These are phyloP conservation scores for Strobilomyces confusus DNA, from an alignment of 768 basidiomycete species.

Conservation along the genomic window DNA sequence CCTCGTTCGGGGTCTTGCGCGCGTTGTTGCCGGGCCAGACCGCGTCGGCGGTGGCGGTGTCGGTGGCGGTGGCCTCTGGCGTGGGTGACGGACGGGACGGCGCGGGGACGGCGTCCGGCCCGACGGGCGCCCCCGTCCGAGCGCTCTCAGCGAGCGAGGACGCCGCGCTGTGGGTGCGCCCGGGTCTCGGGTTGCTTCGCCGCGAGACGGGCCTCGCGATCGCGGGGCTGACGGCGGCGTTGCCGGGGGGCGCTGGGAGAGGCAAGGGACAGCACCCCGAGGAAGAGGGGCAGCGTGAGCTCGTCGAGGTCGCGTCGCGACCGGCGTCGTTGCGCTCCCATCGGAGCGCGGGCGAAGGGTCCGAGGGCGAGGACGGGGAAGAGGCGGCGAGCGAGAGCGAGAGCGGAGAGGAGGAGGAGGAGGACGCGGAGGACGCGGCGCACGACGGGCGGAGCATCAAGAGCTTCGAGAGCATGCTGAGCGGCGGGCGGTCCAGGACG, in stretches of 20 bases:
- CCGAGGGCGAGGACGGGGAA: slow-evolving; percentile 7
- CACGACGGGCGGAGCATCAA: slow-evolving; percentile 71
- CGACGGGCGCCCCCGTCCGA: no score
- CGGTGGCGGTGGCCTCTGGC: no score
- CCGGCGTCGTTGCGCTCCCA: slow-evolving; percentile 46
- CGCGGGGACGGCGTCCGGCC: no score
- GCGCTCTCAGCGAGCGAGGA: no score
- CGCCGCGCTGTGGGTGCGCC: slow-evolving; percentile 27
- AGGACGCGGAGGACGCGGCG: slow-evolving; percentile 26
- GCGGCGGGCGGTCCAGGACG: slow-evolving; percentile 24
- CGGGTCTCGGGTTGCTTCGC: slow-evolving; percentile 64
- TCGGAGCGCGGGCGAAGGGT: neutral
- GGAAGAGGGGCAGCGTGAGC: slow-evolving; percentile 45
- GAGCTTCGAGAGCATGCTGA: slow-evolving; percentile 88
- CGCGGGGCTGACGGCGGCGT: slow-evolving; percentile 64
- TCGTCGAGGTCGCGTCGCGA: slow-evolving; percentile 49
- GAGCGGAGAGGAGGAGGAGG: neutral
- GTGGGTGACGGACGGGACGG: no score
- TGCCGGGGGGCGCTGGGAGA: slow-evolving; percentile 39
- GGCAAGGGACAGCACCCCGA: slow-evolving; percentile 8
- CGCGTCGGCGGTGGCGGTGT: neutral
- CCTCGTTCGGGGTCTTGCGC: slow-evolving; percentile 83
- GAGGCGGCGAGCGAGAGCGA: no score
- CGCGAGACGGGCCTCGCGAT: slow-evolving; percentile 82
- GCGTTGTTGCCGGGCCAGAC: slow-evolving; percentile 59